Base-by-base conservation (phyloP, 352 stramenopile genomes). In the Globisporangium polare region DNA sequence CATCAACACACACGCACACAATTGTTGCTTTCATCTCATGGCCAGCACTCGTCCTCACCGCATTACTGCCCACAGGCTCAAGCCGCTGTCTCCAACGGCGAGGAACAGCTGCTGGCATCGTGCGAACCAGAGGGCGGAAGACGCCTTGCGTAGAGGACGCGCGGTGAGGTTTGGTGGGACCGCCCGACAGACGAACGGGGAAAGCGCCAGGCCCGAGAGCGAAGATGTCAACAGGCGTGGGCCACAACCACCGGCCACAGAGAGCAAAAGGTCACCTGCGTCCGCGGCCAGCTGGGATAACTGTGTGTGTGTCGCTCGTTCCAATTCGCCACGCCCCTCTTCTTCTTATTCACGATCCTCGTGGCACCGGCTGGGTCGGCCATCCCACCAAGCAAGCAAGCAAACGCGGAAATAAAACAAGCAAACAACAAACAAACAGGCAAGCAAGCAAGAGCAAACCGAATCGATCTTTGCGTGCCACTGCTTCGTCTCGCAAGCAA, bases 301-400 rank as follows among this genome's bases (percentile, higher is more conserved):
- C 26, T 26, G n/a, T n/a, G n/a, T n/a, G n/a, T n/a, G n/a, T n/a
- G 49, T n/a, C 27, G 20, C 18, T 27, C 49, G 17, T 10, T 51
- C 18, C 18, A 7, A 53, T 35, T 53, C 26, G 47, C 46, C 20
- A 51, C 45, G 13, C 45, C 27, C 7, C 47, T 24, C 27, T 33
- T 13, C 3, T 33, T 39, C 26, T 55, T 55, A 41, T 55, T 55
- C 49, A 55, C 49, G 49, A 55, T 55, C 49, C 49, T 41, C 15
- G 35, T 17, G 49, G 49, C 49, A 55, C 18, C 49, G 31, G n/a
- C 26, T 37, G 47, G 47, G 33, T 24, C 47, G 47, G 9, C 49
- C 22, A 53, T 29, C 13, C 13, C 8, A n/a, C n/a, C n/a, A n/a
- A n/a, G 15, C 47, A 53, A 37, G n/a, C 47, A 53, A 53, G 15